phyloP scores from a whole-genome alignment of 2,329 filamentous ascomycete species.

The Ophiostoma tasmaniense region DNA sequence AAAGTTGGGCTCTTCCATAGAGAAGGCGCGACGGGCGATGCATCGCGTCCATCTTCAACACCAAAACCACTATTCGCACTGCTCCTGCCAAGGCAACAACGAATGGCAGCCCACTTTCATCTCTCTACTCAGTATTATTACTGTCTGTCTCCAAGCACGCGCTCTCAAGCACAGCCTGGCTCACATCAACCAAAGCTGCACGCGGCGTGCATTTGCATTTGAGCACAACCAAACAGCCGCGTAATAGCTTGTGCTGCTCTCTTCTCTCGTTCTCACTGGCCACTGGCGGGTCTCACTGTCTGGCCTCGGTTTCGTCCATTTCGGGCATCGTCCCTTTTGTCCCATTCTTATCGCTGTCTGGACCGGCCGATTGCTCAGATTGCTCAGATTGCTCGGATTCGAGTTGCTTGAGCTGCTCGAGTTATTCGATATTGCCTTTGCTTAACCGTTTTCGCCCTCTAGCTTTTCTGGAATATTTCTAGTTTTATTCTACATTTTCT shows the following conservation, averaged over 20 bases:
- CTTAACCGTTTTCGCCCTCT: background rate
- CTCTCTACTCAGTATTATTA: too few relatives aligned
- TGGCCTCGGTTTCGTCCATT: background rate
- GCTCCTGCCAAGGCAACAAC: too few relatives aligned
- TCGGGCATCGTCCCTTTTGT: conserved; percentile 9
- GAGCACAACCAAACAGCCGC: background rate
- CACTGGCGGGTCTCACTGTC: conserved; percentile 1
- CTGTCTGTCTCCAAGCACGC: background rate
- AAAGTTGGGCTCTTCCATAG: background rate
- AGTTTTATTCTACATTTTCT: background rate
- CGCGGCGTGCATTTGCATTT: background rate
- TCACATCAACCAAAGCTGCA: background rate
- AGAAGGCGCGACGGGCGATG: background rate
- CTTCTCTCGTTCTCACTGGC: background rate
- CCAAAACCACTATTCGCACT: background rate
- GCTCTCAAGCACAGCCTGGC: background rate
- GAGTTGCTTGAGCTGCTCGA: background rate
- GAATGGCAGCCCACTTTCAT: background rate
- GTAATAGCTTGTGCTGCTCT: background rate
- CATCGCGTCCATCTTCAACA: background rate
- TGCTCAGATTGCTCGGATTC: background rate
- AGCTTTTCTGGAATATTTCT: background rate
- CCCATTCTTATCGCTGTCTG: background rate
- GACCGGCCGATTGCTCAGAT: background rate
- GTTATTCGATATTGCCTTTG: background rate